phyloP scores from a whole-genome alignment of 139 green algal species.

The Micromonas commoda region DNA sequence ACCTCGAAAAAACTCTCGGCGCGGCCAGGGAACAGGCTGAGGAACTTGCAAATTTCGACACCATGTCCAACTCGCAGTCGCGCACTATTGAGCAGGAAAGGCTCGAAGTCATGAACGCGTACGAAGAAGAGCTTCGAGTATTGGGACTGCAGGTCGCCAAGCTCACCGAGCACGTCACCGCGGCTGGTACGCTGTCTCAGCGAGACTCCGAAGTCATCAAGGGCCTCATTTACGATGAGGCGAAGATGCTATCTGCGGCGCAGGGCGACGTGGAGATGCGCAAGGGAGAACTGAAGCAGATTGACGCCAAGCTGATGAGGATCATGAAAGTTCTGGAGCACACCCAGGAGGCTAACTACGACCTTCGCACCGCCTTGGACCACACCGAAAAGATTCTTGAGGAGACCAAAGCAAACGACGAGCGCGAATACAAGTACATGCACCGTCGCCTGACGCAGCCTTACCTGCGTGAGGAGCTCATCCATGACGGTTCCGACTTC shows the following conservation, averaged over 20 bases:
- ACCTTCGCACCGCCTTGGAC: neutral
- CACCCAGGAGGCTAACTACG: neutral
- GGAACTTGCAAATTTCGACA: neutral
- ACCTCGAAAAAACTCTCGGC: neutral
- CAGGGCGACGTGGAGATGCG: neutral
- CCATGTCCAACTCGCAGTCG: neutral
- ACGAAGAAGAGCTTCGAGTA: neutral
- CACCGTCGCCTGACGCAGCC: neutral
- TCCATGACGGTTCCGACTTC: too few relatives aligned
- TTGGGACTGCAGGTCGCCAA: neutral
- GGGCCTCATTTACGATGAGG: neutral
- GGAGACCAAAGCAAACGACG: neutral
- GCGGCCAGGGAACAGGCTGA: neutral
- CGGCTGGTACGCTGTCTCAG: neutral
- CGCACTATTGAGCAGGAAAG: neutral
- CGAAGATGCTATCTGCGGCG: neutral
- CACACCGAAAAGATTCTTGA: neutral
- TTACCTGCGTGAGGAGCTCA: neutral
- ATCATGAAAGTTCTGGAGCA: neutral
- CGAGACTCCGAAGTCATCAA: neutral
- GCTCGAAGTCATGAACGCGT: neutral
- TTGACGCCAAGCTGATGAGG: neutral
- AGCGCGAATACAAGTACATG: neutral
- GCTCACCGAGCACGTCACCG: neutral
- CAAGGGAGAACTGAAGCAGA: neutral